A percentile compares a stretch with the other conserved stretches of the same genome.
phyloP scores from a whole-genome alignment of 495 filamentous ascomycete genomes.

The Podospora anserina region DNA sequence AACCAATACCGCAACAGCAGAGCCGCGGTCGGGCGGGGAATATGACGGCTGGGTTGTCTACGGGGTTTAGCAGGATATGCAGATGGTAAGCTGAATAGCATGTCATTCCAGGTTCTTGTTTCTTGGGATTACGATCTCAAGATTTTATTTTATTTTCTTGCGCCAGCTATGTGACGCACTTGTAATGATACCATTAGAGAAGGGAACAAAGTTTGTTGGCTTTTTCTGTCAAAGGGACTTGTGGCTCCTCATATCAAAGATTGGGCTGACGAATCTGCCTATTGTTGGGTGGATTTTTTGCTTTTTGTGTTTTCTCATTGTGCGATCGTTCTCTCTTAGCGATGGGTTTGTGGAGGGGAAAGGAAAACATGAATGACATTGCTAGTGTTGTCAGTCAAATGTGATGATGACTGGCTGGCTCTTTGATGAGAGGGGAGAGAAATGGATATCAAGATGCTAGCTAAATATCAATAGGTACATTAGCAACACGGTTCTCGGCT shows the following conservation, averaged over 20 bases:
- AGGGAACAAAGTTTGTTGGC: slow-evolving; percentile 3
- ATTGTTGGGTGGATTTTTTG: not conserved
- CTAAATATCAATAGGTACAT: too few species aligned
- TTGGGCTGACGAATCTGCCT: slow-evolving; percentile 1
- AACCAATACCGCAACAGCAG: not conserved
- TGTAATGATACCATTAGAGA: slow-evolving; percentile 38
- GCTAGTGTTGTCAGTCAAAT: not conserved
- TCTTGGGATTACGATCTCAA: not conserved
- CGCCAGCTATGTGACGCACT: slow-evolving; percentile 12
- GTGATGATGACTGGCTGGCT: too few species aligned
- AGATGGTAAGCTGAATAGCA: not conserved
- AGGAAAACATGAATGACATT: not conserved
- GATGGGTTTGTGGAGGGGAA: not conserved
- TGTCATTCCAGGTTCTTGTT: not conserved
- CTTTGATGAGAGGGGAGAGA: too few species aligned
- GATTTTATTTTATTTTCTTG: slow-evolving; percentile 8
- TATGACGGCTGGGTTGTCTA: slow-evolving; percentile 55
- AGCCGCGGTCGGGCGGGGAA: slow-evolving; percentile 26
- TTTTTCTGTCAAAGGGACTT: not conserved
- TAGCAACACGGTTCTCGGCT: too few species aligned
- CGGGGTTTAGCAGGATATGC: slow-evolving; percentile 35
- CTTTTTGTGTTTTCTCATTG: not conserved
- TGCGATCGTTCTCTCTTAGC: not conserved
- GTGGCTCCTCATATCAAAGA: not conserved
- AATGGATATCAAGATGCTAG: too few species aligned